Percentiles rank a stretch among this genome's conserved stretches.
Evolutionary conservation across 768 basidiomycete genomes (phyloP).

Genomic region (Boletus rufocinnamomeus): DNA sequence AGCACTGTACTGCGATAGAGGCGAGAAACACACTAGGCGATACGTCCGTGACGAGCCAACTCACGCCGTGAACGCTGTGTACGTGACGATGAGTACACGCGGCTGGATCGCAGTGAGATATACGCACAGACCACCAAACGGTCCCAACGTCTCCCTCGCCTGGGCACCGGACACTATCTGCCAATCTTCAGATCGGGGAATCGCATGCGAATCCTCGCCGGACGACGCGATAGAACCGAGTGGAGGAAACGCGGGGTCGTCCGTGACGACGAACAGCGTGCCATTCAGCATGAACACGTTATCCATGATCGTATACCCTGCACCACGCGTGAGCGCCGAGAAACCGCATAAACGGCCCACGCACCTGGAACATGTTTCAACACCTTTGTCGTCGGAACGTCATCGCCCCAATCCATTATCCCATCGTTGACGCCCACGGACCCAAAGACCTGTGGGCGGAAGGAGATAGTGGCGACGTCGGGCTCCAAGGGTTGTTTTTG

Average conservation of each 20-base stretch:
- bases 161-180: slow-evolving; percentile 52
- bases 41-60: slow-evolving; percentile 63
- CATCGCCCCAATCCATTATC: slow-evolving; percentile 54
- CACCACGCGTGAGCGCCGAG: slow-evolving; percentile 1
- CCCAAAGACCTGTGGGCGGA: slow-evolving; percentile 24
- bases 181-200: slow-evolving; percentile 58
- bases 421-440: slow-evolving; percentile 50
- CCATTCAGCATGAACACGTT: slow-evolving; percentile 76
- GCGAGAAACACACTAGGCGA: slow-evolving; percentile 47
- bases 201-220: slow-evolving; percentile 34
- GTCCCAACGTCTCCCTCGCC: slow-evolving; percentile 51
- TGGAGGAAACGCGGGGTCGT: slow-evolving; percentile 62
- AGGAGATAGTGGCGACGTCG: slow-evolving; percentile 30
- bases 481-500: slow-evolving; percentile 41
- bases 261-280: slow-evolving; percentile 73
- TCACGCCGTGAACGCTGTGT: slow-evolving; percentile 63
- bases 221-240: slow-evolving; percentile 51
- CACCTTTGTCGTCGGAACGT: slow-evolving; percentile 57
- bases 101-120: slow-evolving; percentile 11
- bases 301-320: slow-evolving; percentile 85
- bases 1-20: neutral
- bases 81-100: neutral
- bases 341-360: slow-evolving; percentile 7
- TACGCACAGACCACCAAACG: slow-evolving; percentile 54
- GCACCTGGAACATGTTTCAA: slow-evolving; percentile 68